These are phyloP conservation scores for Prunus kanzakura DNA, from an alignment of 306 rosid species.

Conservation along the genomic window DNA sequence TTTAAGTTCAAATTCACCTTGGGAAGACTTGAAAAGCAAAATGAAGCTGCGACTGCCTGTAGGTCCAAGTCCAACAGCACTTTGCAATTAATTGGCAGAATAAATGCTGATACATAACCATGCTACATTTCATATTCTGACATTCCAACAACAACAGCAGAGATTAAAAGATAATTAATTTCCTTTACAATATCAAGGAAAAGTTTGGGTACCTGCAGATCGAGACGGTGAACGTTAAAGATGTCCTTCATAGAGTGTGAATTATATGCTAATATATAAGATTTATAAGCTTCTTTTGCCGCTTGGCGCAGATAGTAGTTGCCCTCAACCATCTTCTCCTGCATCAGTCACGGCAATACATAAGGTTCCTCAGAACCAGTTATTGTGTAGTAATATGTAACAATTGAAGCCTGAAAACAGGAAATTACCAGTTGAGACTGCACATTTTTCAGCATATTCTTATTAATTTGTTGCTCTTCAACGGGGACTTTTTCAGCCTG, in stretches of 20 bases:
- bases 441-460: constrained; percentile 77
- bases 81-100: background rate
- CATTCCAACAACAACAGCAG: background rate
- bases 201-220: constrained; percentile 57
- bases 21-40: constrained; percentile 86
- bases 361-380: background rate
- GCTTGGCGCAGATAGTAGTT: constrained; percentile 66
- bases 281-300: constrained; percentile 87
- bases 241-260: constrained; percentile 92
- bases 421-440: constrained; percentile 75
- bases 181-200: background rate
- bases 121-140: no score
- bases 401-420: background rate
- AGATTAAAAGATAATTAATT: background rate
- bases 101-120: no score
- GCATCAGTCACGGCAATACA: constrained; percentile 24
- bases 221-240: constrained; percentile 80
- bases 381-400: constrained; percentile 1
- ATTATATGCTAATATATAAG: constrained; percentile 76
- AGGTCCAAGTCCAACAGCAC: constrained; percentile 17
- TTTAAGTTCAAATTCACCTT: constrained; percentile 73
- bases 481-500: constrained; percentile 92
- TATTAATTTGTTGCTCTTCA: constrained; percentile 56
- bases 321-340: constrained; percentile 76
- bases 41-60: constrained; percentile 78